Evolutionary conservation across 2,329 filamentous ascomycete species (phyloP).

Genomic region (Hypoxylon sp.): DNA sequence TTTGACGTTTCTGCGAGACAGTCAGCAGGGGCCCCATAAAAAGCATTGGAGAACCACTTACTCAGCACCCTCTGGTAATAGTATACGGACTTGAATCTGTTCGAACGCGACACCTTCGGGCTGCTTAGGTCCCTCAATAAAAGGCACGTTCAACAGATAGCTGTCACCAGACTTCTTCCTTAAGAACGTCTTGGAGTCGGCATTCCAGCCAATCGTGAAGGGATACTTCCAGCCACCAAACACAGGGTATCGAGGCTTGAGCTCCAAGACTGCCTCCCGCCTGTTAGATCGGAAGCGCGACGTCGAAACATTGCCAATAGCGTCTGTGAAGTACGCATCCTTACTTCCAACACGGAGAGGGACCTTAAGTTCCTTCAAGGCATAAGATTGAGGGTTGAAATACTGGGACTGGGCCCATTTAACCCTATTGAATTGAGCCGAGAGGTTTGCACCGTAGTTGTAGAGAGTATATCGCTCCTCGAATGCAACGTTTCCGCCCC

Average conservation of each 20-base stretch:
- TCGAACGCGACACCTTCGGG: constrained; percentile 89
- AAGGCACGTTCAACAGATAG: constrained; percentile 91
- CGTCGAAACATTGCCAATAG: constrained; percentile 97
- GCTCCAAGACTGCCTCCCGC: constrained; percentile 85
- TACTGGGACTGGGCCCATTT: constrained; percentile 81
- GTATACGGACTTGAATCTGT: constrained; percentile 81
- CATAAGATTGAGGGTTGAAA: constrained; percentile 81
- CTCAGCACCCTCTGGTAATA: constrained; percentile 92
- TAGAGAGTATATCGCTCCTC: constrained; percentile 93
- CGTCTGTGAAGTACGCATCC: constrained; percentile 94
- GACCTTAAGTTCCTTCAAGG: constrained; percentile 85
- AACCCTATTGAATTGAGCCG: constrained; percentile 80
- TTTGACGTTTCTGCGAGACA: constrained; percentile 79
- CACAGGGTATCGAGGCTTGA: constrained; percentile 95
- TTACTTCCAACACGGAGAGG: constrained; percentile 83
- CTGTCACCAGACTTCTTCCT: constrained; percentile 75
- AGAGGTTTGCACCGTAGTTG: constrained; percentile 86
- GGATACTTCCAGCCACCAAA: constrained; percentile 99
- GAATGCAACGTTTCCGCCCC: constrained; percentile 95
- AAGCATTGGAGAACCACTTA: constrained; percentile 63
- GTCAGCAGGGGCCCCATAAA: constrained; percentile 57
- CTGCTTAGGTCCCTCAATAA: constrained; percentile 92
- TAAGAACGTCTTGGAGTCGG: constrained; percentile 82
- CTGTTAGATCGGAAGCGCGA: constrained; percentile 85
- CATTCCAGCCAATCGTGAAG: constrained; percentile 97